Evolutionary conservation across 169 alveolate species (phyloP).

Genomic region (Plasmodium ovale): DNA sequence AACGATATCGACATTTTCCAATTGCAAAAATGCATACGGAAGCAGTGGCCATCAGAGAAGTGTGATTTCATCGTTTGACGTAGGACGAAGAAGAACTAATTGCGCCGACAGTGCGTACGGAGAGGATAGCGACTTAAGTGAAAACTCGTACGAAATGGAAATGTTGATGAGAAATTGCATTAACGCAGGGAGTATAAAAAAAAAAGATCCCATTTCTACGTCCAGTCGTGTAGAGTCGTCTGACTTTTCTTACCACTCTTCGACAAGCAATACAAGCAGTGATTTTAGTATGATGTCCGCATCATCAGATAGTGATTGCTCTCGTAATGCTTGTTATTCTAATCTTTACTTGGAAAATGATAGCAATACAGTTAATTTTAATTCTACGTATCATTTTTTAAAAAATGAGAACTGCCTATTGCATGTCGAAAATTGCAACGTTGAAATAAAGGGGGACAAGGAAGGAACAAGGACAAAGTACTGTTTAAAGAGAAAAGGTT

Average conservation of each 20-base stretch:
- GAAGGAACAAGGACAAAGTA: constrained; percentile 15
- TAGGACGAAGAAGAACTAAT: too few species aligned
- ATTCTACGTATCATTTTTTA: constrained; percentile 39
- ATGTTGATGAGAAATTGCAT: too few species aligned
- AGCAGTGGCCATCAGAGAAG: too few species aligned
- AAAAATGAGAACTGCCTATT: constrained; percentile 29
- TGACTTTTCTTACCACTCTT: constrained; percentile 13
- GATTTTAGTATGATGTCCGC: constrained; percentile 16
- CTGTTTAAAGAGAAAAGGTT: constrained; percentile 10
- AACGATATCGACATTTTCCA: too few species aligned
- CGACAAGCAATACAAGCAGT: constrained; percentile 3
- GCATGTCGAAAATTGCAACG: constrained; percentile 27
- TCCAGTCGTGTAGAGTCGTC: constrained; percentile 8
- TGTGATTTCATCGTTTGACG: too few species aligned
- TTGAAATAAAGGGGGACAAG: constrained; percentile 7
- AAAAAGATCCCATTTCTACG: too few species aligned
- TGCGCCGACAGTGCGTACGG: too few species aligned
- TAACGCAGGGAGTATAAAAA: too few species aligned
- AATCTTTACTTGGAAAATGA: constrained; percentile 1
- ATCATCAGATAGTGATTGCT: constrained; percentile 28
- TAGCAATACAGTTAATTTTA: constrained; percentile 21
- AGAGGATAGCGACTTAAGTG: too few species aligned
- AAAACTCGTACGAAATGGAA: too few species aligned
- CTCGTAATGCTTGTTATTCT: constrained; percentile 32
- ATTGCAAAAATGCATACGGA: too few species aligned